Evolutionary conservation across 1,139 yeast genomes (phyloP).

Genomic region (Blastobotrys aristatus): DNA sequence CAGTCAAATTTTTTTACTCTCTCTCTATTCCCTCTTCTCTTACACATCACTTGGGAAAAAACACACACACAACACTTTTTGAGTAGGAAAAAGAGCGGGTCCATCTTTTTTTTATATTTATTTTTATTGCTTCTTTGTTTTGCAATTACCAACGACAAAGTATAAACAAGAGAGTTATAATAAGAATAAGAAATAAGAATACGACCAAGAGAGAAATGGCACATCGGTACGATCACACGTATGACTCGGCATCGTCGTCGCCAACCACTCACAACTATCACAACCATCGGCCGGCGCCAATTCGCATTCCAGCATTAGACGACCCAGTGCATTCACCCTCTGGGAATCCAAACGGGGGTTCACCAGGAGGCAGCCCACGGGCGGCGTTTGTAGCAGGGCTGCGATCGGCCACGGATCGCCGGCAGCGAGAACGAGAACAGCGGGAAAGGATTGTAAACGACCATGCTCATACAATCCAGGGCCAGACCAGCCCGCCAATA

Average conservation of each 20-base stretch:
- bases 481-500: slow-evolving; percentile 16
- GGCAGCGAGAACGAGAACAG: slow-evolving; percentile 27
- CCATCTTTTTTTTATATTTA: no score
- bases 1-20: background rate
- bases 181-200: background rate
- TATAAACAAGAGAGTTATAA: background rate
- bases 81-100: no score
- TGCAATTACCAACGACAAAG: background rate
- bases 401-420: slow-evolving; percentile 32
- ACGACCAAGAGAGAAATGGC: background rate
- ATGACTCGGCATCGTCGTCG: background rate
- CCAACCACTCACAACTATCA: slow-evolving; percentile 2
- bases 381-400: slow-evolving; percentile 33
- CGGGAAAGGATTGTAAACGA: slow-evolving; percentile 11
- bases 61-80: no score
- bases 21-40: background rate
- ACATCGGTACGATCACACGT: background rate
- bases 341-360: slow-evolving; percentile 4
- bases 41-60: background rate
- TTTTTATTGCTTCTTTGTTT: no score
- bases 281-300: slow-evolving; percentile 21
- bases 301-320: slow-evolving; percentile 21
- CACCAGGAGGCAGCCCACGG: slow-evolving; percentile 21
- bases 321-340: slow-evolving; percentile 14
- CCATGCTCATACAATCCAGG: slow-evolving; percentile 12